Conservation (phyloP, 495 filamentous ascomycete genomes). For the Antarctomyces pellizariae region DNA sequence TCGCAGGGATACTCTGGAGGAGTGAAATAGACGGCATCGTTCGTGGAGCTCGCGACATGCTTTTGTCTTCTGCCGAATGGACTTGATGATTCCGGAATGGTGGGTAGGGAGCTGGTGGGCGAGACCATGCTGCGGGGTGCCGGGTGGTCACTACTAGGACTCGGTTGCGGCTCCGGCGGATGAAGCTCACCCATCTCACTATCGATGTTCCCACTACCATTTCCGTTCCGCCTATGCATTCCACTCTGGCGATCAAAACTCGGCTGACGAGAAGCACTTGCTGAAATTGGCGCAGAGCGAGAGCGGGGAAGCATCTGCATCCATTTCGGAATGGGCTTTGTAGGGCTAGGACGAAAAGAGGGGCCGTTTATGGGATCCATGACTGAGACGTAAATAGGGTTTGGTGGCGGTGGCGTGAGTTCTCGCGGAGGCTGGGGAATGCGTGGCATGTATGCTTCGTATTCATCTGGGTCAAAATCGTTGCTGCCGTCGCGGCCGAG, state of each 20-base stretch:
- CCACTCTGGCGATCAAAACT: not conserved
- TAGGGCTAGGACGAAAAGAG: conserved; percentile 19
- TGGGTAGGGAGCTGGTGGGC: too few relatives aligned
- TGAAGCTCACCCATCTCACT: not conserved
- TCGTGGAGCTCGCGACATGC: not conserved
- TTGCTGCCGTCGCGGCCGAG: too few relatives aligned
- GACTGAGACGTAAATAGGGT: conserved; percentile 19
- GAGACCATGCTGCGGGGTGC: too few relatives aligned
- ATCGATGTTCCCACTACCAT: not conserved
- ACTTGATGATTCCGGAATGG: too few relatives aligned
- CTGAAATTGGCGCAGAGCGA: not conserved
- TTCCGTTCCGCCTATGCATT: not conserved
- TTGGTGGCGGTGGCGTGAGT: too few relatives aligned
- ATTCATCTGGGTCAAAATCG: too few relatives aligned
- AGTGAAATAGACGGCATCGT: conserved; percentile 2
- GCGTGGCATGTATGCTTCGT: too few relatives aligned
- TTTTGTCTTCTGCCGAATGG: not conserved
- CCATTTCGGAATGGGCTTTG: conserved; percentile 23
- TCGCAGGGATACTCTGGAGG: conserved; percentile 5
- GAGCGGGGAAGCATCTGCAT: conserved; percentile 17
- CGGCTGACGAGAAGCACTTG: not conserved
- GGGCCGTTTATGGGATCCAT: conserved; percentile 17
- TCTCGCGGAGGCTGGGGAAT: too few relatives aligned
- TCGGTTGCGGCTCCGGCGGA: not conserved
- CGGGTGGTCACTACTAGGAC: not conserved